phyloP scores from a whole-genome alignment of 306 rosid genomes.

The Quercus rubra region DNA sequence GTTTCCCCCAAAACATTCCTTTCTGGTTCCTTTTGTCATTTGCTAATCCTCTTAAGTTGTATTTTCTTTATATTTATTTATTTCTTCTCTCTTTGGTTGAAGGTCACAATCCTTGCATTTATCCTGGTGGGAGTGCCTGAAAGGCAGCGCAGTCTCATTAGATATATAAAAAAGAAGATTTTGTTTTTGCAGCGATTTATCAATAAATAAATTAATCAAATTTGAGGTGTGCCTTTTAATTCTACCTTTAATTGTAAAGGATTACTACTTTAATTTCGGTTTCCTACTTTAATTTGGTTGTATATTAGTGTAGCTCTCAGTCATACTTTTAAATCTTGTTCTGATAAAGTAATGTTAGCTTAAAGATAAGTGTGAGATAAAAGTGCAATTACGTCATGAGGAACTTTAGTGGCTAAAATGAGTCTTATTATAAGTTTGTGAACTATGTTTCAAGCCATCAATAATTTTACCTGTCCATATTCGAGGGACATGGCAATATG shows the following conservation, averaged over 20 bases:
- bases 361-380: background rate
- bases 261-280: background rate
- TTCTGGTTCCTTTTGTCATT: background rate
- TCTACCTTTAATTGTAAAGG: background rate
- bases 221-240: background rate
- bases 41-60: background rate
- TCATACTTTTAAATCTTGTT: background rate
- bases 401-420: background rate
- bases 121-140: conserved; percentile 59
- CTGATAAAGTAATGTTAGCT: background rate
- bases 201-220: background rate
- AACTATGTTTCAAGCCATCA: background rate
- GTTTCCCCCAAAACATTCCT: background rate
- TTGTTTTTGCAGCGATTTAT: background rate
- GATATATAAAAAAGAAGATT: background rate
- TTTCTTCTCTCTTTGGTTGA: background rate
- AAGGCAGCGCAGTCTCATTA: conserved; percentile 8
- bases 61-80: background rate
- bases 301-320: background rate
- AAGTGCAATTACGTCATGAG: background rate
- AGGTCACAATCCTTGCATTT: conserved; percentile 84
- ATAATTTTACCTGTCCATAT: background rate
- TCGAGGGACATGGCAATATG: background rate
- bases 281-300: background rate
- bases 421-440: background rate